These are phyloP conservation scores for Sanghuangporus baumii DNA, from an alignment of 1,284 basidiomycete species.

Conservation along the genomic window DNA sequence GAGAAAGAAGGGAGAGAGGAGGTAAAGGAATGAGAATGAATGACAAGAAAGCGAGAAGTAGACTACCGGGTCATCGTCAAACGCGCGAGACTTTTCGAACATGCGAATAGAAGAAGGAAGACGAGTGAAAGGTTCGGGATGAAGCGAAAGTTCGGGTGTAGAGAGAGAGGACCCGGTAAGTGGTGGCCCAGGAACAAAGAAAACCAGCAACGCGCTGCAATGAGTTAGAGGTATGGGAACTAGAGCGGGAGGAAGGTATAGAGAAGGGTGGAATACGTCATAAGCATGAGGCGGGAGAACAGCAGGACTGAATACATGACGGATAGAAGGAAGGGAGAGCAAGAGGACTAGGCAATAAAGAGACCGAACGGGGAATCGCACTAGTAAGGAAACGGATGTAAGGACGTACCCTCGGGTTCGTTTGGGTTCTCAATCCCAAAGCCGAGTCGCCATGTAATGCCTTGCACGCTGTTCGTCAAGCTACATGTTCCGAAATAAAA, in stretches of 20 bases:
- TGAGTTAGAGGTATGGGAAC: not conserved
- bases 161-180: not conserved
- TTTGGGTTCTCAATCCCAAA: slow-evolving; percentile 47
- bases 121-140: not conserved
- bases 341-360: slow-evolving; percentile 4
- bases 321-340: not conserved
- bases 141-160: not conserved
- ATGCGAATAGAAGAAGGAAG: not conserved
- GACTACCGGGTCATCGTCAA: not conserved
- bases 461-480: slow-evolving; percentile 47
- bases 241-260: not conserved
- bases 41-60: not conserved
- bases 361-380: not conserved
- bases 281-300: not conserved
- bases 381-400: not conserved
- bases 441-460: slow-evolving; percentile 58
- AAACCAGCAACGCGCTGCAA: not conserved
- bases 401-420: slow-evolving; percentile 45
- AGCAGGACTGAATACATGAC: slow-evolving; percentile 1
- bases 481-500: slow-evolving; percentile 26
- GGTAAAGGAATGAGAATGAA: not conserved
- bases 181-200: slow-evolving; percentile 4
- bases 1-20: not conserved
- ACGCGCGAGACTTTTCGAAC: not conserved
- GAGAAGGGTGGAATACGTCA: not conserved